These are phyloP conservation scores for Ogataea trehaloabstinens DNA, from an alignment of 805 yeast species.

Conservation along the genomic window DNA sequence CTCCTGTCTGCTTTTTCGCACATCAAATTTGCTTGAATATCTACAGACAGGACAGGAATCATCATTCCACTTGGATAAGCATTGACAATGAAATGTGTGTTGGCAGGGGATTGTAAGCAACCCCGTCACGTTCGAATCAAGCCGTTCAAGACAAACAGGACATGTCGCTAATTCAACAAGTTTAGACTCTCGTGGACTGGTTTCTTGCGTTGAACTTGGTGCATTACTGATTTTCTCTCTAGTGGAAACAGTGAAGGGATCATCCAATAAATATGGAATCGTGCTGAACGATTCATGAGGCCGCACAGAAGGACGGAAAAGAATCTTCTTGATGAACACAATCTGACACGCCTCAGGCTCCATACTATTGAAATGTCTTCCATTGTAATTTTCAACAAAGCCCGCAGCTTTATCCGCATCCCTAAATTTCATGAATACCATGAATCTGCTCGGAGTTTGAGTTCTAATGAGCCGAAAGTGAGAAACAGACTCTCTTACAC, in stretches of 20 bases:
- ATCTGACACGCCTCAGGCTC: slow-evolving; percentile 86
- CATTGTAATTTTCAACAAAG: slow-evolving; percentile 67
- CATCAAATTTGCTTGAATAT: slow-evolving; percentile 49
- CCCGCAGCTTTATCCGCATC: slow-evolving; percentile 52
- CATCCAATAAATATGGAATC: slow-evolving; percentile 68
- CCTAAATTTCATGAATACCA: slow-evolving; percentile 75
- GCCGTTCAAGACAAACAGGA: slow-evolving; percentile 86
- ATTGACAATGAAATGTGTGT: slow-evolving; percentile 89
- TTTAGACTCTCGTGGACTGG: slow-evolving; percentile 13
- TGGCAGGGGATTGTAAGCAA: slow-evolving; percentile 86
- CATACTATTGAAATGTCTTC: slow-evolving; percentile 76
- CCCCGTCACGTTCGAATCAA: slow-evolving; percentile 81
- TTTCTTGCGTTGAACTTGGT: slow-evolving; percentile 1
- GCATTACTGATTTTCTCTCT: slow-evolving; percentile 10
- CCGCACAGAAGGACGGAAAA: slow-evolving; percentile 36
- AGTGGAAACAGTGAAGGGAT: slow-evolving; percentile 57
- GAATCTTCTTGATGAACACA: slow-evolving; percentile 61
- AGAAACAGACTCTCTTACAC: slow-evolving; percentile 50
- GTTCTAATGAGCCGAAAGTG: slow-evolving; percentile 74
- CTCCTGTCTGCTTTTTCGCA: slow-evolving; percentile 18
- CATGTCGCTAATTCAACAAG: slow-evolving; percentile 76
- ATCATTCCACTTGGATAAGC: slow-evolving; percentile 85
- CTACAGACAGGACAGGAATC: slow-evolving; percentile 91
- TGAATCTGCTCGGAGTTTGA: slow-evolving; percentile 62
- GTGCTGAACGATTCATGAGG: slow-evolving; percentile 24